phyloP scores from a whole-genome alignment of 805 yeast genomes.

The Isabelozyma rhagii region DNA sequence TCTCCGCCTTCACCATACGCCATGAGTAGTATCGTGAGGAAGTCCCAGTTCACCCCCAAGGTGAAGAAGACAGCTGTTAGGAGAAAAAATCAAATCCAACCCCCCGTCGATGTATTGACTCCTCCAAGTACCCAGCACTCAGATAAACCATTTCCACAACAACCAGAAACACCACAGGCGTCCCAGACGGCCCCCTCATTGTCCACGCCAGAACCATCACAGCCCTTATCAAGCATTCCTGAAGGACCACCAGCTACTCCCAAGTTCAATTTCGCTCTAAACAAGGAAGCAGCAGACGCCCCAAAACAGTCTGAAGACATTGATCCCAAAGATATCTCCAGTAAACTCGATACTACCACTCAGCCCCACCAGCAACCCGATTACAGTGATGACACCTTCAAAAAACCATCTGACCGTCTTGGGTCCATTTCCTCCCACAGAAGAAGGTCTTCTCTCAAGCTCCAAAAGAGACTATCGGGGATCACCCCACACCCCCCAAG shows the following conservation, averaged over 20 bases:
- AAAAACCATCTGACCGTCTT: slow-evolving; percentile 15
- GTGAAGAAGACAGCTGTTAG: slow-evolving; percentile 23
- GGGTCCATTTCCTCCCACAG: slow-evolving; percentile 9
- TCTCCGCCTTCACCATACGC: not conserved
- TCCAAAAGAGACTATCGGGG: slow-evolving; percentile 36
- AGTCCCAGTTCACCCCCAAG: slow-evolving; percentile 65
- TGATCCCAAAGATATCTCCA: slow-evolving; percentile 24
- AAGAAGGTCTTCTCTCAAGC: slow-evolving; percentile 26
- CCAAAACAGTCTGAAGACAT: slow-evolving; percentile 6
- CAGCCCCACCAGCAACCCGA: slow-evolving; percentile 9
- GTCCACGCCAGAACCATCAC: not conserved
- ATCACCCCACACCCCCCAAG: slow-evolving; percentile 31
- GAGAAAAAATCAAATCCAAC: slow-evolving; percentile 13
- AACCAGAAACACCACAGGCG: not conserved
- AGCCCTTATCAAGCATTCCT: not conserved
- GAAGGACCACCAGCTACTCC: slow-evolving; percentile 1
- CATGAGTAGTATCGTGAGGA: slow-evolving; percentile 48
- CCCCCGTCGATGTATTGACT: not conserved
- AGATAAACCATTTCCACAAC: too few relatives aligned
- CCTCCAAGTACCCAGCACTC: not conserved
- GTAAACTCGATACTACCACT: slow-evolving; percentile 3
- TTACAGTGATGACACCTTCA: slow-evolving; percentile 27
- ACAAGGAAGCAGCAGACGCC: slow-evolving; percentile 4
- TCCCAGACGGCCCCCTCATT: not conserved
- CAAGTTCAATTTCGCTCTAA: not conserved